A percentile compares a stretch with the other conserved stretches of the same genome.
Conservation (phyloP, 768 basidiomycete genomes). For the Leccinum arenicola region DNA sequence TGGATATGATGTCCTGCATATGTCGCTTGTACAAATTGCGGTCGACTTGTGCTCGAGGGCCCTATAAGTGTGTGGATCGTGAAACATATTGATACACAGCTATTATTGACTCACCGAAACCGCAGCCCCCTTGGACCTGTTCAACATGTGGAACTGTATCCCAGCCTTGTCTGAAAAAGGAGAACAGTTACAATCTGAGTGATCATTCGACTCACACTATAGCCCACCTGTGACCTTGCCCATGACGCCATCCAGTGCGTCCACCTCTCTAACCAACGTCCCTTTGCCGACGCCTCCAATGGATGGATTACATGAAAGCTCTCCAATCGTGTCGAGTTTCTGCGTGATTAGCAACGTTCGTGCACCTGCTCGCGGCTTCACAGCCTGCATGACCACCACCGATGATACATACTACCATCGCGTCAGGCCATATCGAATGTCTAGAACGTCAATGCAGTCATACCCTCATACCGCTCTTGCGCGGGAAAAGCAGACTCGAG, state of each 20-base stretch:
- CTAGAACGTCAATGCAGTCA: neutral
- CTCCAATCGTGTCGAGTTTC: constrained; percentile 75
- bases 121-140: constrained; percentile 82
- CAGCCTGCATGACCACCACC: constrained; percentile 94
- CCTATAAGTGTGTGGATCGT: constrained; percentile 42
- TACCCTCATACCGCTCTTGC: constrained; percentile 26
- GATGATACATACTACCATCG: constrained; percentile 71
- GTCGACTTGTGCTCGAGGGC: constrained; percentile 87
- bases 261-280: constrained; percentile 85
- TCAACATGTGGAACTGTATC: constrained; percentile 84
- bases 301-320: constrained; percentile 88
- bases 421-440: constrained; percentile 33
- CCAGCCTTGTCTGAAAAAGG: constrained; percentile 70
- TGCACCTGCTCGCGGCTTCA: constrained; percentile 85
- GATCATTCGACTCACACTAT: neutral
- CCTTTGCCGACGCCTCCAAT: constrained; percentile 93
- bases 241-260: constrained; percentile 87
- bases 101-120: constrained; percentile 63
- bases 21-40: constrained; percentile 76
- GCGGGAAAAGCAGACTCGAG: neutral
- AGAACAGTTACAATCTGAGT: neutral
- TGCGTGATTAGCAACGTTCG: constrained; percentile 81
- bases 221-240: constrained; percentile 68
- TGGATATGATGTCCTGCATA: constrained; percentile 69
- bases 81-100: neutral